Evolutionary conservation across 176 grass and related monocot genomes (phyloP).

Genomic region (Panicum miliaceum): DNA sequence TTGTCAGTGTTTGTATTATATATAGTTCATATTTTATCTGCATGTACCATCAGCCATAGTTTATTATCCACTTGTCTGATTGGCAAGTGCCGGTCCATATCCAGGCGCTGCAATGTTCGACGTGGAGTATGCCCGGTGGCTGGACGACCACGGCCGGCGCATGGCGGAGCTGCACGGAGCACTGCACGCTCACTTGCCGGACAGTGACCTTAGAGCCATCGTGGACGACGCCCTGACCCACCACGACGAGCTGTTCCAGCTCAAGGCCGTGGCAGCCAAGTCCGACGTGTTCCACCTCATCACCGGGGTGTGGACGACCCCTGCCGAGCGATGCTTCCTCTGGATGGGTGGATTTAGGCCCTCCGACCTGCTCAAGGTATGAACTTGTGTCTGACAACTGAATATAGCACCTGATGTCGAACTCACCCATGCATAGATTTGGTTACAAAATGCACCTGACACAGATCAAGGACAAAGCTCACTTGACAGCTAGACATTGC

Average conservation of each 20-base stretch:
- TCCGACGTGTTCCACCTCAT: slow-evolving; percentile 88
- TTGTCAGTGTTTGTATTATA: not conserved
- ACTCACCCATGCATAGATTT: not conserved
- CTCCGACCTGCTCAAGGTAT: slow-evolving; percentile 84
- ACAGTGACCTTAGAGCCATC: slow-evolving; percentile 68
- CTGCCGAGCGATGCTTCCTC: slow-evolving; percentile 77
- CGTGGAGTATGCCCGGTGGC: slow-evolving; percentile 74
- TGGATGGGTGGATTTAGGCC: slow-evolving; percentile 93
- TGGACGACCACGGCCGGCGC: slow-evolving; percentile 61
- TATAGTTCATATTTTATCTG: not conserved
- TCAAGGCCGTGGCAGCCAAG: slow-evolving; percentile 56
- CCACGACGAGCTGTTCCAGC: slow-evolving; percentile 65
- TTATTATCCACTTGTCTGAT: not conserved
- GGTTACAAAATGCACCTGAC: not conserved
- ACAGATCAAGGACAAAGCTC: not conserved
- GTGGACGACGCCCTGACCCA: slow-evolving; percentile 66
- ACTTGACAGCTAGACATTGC: not conserved
- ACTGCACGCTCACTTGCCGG: slow-evolving; percentile 55
- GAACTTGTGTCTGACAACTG: not conserved
- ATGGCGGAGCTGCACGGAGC: slow-evolving; percentile 67
- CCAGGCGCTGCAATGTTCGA: slow-evolving; percentile 70
- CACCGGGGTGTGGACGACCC: slow-evolving; percentile 72
- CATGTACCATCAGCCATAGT: not conserved
- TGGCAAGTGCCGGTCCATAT: not conserved
- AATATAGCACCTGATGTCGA: not conserved